phyloP scores from a whole-genome alignment of 345 rosid species.

The Raphanus raphanistrum region DNA sequence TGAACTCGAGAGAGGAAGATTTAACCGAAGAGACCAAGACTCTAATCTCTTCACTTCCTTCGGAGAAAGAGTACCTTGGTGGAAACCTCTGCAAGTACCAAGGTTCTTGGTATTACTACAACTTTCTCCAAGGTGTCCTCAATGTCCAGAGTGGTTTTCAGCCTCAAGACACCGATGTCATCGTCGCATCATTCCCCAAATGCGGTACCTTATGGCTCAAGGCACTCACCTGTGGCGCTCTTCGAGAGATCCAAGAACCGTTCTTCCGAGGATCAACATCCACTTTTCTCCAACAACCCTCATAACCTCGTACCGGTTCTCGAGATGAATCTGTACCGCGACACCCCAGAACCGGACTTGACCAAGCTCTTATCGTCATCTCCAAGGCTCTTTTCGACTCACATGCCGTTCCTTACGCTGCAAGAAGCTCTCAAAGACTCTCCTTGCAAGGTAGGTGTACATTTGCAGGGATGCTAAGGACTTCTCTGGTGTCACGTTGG shows the following conservation, averaged over 20 bases:
- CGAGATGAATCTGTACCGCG: slow-evolving; percentile 21
- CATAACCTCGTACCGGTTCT: slow-evolving; percentile 49
- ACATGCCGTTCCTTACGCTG: slow-evolving; percentile 42
- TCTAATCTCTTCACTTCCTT: slow-evolving; percentile 42
- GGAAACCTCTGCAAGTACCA: slow-evolving; percentile 42
- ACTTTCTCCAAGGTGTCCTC: slow-evolving; percentile 38
- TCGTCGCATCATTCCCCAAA: slow-evolving; percentile 49
- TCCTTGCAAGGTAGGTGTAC: slow-evolving; percentile 51
- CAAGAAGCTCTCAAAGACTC: slow-evolving; percentile 37
- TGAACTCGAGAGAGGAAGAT: background rate
- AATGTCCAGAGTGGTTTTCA: slow-evolving; percentile 44
- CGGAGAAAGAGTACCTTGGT: slow-evolving; percentile 29
- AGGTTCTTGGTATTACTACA: slow-evolving; percentile 32
- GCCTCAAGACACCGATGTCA: slow-evolving; percentile 41
- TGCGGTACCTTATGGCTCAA: slow-evolving; percentile 60
- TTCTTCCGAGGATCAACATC: slow-evolving; percentile 32
- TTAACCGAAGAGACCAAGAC: slow-evolving; percentile 31
- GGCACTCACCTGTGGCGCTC: slow-evolving; percentile 45
- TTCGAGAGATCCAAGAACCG: slow-evolving; percentile 27
- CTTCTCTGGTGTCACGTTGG: background rate
- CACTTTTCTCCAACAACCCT: slow-evolving; percentile 45
- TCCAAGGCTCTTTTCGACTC: slow-evolving; percentile 51
- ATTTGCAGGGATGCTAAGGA: slow-evolving; percentile 39
- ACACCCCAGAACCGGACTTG: slow-evolving; percentile 30
- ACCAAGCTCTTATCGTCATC: slow-evolving; percentile 24